A percentile compares a stretch with the other conserved stretches of the same genome.
These are phyloP conservation scores for Strigomonas culicis DNA, from an alignment of 208 protist species.

Conservation along the genomic window DNA sequence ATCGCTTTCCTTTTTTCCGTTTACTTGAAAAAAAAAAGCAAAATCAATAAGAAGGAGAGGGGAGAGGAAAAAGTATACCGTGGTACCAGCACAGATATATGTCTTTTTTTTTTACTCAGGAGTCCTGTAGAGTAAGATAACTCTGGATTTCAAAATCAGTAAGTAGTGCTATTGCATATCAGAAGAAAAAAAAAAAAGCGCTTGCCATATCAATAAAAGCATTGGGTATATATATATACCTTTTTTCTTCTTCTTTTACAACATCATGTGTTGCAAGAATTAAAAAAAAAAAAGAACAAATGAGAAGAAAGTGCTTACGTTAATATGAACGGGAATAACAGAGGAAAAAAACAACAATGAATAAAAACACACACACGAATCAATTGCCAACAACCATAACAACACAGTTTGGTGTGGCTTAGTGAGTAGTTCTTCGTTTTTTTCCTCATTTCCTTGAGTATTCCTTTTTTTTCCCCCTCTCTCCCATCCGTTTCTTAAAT, in stretches of 20 bases:
- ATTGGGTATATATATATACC: too few relatives aligned
- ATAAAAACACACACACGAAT: constrained; percentile 3
- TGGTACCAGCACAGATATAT: constrained; percentile 3
- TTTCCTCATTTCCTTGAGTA: background rate
- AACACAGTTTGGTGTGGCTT: too few relatives aligned
- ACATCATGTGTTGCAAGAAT: background rate
- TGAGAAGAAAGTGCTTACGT: background rate
- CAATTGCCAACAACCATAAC: too few relatives aligned
- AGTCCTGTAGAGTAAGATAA: background rate
- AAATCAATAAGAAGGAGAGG: background rate
- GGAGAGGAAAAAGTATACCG: too few relatives aligned
- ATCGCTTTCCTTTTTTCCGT: constrained; percentile 12
- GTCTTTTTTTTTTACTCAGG: background rate
- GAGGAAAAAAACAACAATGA: constrained; percentile 15
- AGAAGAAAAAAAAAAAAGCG: too few relatives aligned
- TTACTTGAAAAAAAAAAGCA: background rate
- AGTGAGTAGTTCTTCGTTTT: too few relatives aligned
- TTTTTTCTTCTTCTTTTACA: constrained; percentile 10
- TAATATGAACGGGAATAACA: background rate
- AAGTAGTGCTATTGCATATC: too few relatives aligned
- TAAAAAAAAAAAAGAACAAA: constrained; percentile 2
- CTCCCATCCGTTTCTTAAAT: background rate
- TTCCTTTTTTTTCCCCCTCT: constrained; percentile 5
- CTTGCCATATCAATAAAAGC: too few relatives aligned
- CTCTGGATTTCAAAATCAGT: too few relatives aligned